Evolutionary conservation across 73 alveolate species (phyloP), one percentile per base, ranked within the genome.

Genomic region (Symbiodinium pilosum): DNA sequence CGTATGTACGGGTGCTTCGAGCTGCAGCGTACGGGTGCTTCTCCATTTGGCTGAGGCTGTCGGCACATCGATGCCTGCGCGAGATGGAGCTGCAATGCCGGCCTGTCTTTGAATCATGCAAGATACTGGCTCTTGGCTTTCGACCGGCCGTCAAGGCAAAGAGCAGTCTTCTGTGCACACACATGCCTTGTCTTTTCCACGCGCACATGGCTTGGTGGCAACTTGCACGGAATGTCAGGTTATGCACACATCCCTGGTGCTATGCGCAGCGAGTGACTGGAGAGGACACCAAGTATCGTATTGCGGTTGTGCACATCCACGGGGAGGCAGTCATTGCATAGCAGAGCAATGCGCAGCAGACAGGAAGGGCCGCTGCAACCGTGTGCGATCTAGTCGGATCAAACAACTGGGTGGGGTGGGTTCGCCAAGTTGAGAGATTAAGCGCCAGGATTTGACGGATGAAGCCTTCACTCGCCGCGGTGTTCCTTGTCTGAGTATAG

Each of bases 231-330:
- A 51, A 51, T 54, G 73, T 30, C 94, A 91, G 97, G 97, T 88
- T 91, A n/a, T 91, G 97, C 77, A 91, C 89, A 11, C 97, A 91
- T 91, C 97, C 97, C 97, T 91, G 97, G 97, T 91, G 97, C 68
- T 91, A 91, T 69, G 77, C 81, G 51, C 71, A 91, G 41, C 97
- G 89, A 3, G 47, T 20, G 30, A 42, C 89, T 4, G 97, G 89
- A 2, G 89, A 91, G 97, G 97, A 87, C 71, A n/a, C n/a, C n/a
- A n/a, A n/a, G n/a, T n/a, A n/a, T n/a, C n/a, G n/a, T n/a, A n/a
- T n/a, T n/a, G n/a, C n/a, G n/a, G n/a, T n/a, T n/a, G n/a, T 28
- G 3, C 69, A 28, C 69, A 54, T 21, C 16, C 26, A 24, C 64
- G 64, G 64, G 64, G 16, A 16, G 71, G 71, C 32, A 16, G 73